Percentiles rank a stretch among this genome's conserved stretches.
These are phyloP conservation scores for Centaurea solstitialis DNA, from an alignment of 129 eudicot species.

Conservation along the genomic window DNA sequence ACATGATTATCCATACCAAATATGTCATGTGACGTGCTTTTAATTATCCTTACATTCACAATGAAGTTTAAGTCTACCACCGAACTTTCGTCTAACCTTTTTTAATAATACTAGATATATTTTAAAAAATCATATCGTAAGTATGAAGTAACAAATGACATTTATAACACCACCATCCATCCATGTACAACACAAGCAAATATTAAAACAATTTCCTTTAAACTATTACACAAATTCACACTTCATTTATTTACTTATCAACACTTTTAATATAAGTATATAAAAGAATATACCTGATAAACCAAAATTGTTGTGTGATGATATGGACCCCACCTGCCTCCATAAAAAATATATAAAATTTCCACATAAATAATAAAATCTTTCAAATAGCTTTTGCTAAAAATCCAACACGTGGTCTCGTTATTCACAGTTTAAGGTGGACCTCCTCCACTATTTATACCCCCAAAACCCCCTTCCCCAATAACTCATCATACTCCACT, in stretches of 20 bases:
- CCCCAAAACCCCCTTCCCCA: neutral
- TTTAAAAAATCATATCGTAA: too few relatives aligned
- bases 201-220: too few relatives aligned
- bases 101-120: too few relatives aligned
- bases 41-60: too few relatives aligned
- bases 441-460: constrained; percentile 34
- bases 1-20: too few relatives aligned
- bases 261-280: constrained; percentile 22
- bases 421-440: constrained; percentile 43
- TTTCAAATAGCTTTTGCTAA: constrained; percentile 14
- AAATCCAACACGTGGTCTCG: constrained; percentile 63
- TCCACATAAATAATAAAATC: neutral
- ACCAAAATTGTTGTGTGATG: constrained; percentile 23
- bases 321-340: constrained; percentile 45
- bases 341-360: constrained; percentile 6
- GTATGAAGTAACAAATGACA: too few relatives aligned
- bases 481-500: constrained; percentile 22
- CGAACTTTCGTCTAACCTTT: too few relatives aligned
- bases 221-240: neutral
- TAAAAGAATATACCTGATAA: constrained; percentile 28
- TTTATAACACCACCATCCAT: too few relatives aligned
- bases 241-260: neutral
- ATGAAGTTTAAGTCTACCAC: too few relatives aligned
- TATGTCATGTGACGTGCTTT: too few relatives aligned
- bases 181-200: too few relatives aligned